Percentiles rank a stretch among this genome's conserved stretches.
phyloP scores from a whole-genome alignment of 1,139 yeast species.

The Suhomyces anneliseae region DNA sequence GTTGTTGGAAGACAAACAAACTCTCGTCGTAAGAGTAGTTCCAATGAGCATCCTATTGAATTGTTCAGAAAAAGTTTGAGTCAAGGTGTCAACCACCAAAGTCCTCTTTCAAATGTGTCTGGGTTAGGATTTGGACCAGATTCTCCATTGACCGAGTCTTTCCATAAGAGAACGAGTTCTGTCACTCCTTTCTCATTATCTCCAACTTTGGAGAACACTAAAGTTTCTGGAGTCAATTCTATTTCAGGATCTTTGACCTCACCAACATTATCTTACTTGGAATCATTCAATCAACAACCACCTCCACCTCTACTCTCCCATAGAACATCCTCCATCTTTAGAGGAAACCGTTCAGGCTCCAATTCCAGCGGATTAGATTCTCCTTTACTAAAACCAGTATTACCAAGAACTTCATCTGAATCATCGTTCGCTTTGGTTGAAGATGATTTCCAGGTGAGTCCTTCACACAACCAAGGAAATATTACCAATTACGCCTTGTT shows the following conservation, averaged over 20 bases:
- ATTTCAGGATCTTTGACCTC: constrained; percentile 11
- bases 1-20: constrained; percentile 74
- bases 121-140: constrained; percentile 21
- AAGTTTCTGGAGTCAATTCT: constrained; percentile 19
- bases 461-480: constrained; percentile 23
- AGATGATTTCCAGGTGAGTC: constrained; percentile 39
- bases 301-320: constrained; percentile 17
- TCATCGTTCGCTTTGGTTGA: constrained; percentile 56
- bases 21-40: constrained; percentile 44
- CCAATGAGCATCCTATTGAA: constrained; percentile 48
- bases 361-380: constrained; percentile 47
- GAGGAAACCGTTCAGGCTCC: constrained; percentile 27
- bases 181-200: constrained; percentile 52
- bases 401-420: constrained; percentile 54
- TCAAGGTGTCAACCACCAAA: constrained; percentile 19
- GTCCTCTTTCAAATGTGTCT: constrained; percentile 22
- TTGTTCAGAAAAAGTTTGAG: constrained; percentile 35
- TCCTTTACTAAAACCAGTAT: constrained; percentile 48
- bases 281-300: constrained; percentile 12
- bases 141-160: constrained; percentile 31
- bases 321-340: constrained; percentile 14
- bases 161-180: constrained; percentile 37
- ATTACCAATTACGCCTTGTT: constrained; percentile 60
- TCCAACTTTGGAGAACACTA: constrained; percentile 42
- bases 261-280: constrained; percentile 16